These are phyloP conservation scores for Dothistroma pini DNA, from an alignment of 2,329 filamentous ascomycete genomes.

Conservation along the genomic window DNA sequence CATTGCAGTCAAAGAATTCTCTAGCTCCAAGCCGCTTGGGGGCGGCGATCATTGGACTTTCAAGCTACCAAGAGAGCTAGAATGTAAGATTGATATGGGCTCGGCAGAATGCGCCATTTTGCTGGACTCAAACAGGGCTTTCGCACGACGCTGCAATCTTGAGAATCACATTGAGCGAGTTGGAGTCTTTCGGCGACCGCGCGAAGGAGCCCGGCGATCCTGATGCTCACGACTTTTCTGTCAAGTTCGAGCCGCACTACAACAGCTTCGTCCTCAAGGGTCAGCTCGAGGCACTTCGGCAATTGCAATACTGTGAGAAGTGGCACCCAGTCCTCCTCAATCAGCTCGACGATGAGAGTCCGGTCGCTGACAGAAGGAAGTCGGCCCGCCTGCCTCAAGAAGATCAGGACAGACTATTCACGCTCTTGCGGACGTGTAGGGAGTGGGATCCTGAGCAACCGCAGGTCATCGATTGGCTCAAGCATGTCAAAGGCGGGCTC, in stretches of 20 bases:
- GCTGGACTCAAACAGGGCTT: too few relatives aligned
- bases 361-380: too few relatives aligned
- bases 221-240: neutral
- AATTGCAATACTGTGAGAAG: conserved; percentile 13
- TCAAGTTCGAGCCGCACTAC: conserved; percentile 10
- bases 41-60: conserved; percentile 5
- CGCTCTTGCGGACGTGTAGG: conserved; percentile 10
- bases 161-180: conserved; percentile 9
- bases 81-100: neutral
- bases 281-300: conserved; percentile 13
- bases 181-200: neutral
- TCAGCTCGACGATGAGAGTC: conserved; percentile 13
- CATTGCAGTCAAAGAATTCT: conserved; percentile 14
- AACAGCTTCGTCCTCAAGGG: conserved; percentile 8
- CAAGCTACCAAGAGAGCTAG: conserved; percentile 1
- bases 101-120: too few relatives aligned
- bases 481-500: conserved; percentile 9
- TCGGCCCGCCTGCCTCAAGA: conserved; percentile 3
- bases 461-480: conserved; percentile 14
- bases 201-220: neutral
- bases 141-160: conserved; percentile 22
- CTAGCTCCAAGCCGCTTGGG: neutral
- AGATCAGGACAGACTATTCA: neutral
- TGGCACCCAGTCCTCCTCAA: conserved; percentile 22
- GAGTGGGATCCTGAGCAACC: conserved; percentile 19